A percentile compares a stretch with the other conserved stretches of the same genome.
These are phyloP conservation scores for Leishmania mexicana DNA, from an alignment of 208 protist genomes.

Conservation along the genomic window DNA sequence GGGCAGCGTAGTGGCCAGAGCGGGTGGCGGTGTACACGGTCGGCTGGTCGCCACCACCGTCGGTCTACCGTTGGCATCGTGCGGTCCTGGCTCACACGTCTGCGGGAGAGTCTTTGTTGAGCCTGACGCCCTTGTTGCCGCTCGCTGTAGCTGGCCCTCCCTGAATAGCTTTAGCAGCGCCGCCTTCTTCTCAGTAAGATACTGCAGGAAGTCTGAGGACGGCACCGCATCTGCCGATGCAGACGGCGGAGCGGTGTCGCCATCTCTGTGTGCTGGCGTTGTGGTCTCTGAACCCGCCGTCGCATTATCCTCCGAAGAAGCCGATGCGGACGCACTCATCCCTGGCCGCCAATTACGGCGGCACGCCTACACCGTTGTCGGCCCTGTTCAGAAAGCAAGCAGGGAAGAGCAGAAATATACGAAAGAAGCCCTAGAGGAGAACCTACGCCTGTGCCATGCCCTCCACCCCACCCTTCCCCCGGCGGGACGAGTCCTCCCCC, in stretches of 20 bases:
- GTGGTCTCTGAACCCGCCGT: neutral
- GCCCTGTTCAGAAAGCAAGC: neutral
- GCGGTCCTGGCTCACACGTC: neutral
- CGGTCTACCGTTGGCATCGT: neutral
- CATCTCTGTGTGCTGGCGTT: neutral
- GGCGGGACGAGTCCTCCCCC: neutral
- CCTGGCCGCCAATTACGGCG: neutral
- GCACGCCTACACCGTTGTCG: neutral
- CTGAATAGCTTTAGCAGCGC: constrained; percentile 1
- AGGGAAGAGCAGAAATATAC: neutral
- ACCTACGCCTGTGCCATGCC: neutral
- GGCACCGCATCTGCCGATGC: neutral
- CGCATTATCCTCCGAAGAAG: neutral
- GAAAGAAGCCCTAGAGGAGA: neutral
- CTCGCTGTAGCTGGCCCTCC: neutral
- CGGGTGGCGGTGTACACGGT: neutral
- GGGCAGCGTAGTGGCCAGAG: neutral
- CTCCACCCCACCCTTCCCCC: neutral
- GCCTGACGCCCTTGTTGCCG: neutral
- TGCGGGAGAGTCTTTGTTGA: neutral
- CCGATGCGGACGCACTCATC: neutral
- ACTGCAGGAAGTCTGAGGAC: constrained; percentile 8
- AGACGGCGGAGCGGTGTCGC: neutral
- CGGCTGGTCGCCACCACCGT: neutral
- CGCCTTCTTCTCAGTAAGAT: constrained; percentile 14